These are phyloP conservation scores for Diaporthe citri DNA, from an alignment of 2,329 filamentous ascomycete species.

Conservation along the genomic window DNA sequence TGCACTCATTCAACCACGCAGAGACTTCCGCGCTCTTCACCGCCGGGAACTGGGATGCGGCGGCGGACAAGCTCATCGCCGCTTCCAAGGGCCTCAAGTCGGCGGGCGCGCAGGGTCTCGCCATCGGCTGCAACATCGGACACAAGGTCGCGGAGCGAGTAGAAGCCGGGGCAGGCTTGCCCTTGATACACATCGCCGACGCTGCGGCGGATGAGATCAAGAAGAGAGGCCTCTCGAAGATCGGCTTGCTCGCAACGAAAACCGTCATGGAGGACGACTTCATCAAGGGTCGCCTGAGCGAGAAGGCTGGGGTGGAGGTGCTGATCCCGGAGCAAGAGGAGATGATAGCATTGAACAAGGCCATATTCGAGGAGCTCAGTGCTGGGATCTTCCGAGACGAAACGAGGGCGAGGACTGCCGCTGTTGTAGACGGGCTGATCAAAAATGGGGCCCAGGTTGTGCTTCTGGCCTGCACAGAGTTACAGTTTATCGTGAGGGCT, in stretches of 20 bases:
- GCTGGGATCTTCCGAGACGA: conserved; percentile 34
- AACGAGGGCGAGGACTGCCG: conserved; percentile 28
- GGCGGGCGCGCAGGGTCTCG: conserved; percentile 41
- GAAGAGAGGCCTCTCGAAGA: conserved; percentile 22
- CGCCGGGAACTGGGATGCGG: conserved; percentile 57
- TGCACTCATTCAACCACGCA: conserved; percentile 43
- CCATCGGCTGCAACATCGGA: conserved; percentile 42
- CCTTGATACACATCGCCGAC: conserved; percentile 41
- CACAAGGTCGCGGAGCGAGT: conserved; percentile 41
- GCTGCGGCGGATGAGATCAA: conserved; percentile 34
- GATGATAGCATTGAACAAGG: conserved; percentile 33
- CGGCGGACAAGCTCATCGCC: conserved; percentile 54
- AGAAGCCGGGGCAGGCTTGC: conserved; percentile 34
- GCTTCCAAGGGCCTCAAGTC: conserved; percentile 43
- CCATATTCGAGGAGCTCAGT: conserved; percentile 40
- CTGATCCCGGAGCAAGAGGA: conserved; percentile 38
- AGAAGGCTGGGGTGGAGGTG: conserved; percentile 40
- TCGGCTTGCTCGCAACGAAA: conserved; percentile 40
- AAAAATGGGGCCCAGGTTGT: conserved; percentile 39
- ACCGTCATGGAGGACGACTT: conserved; percentile 42
- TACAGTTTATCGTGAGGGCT: conserved; percentile 40
- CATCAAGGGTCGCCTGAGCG: conserved; percentile 34
- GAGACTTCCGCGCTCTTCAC: conserved; percentile 52
- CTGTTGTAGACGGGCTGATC: conserved; percentile 28
- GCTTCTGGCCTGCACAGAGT: conserved; percentile 41